Evolutionary conservation across 2,329 filamentous ascomycete genomes (phyloP), one percentile per base, ranked within the genome.

Genomic region (Aspergillus piperis): DNA sequence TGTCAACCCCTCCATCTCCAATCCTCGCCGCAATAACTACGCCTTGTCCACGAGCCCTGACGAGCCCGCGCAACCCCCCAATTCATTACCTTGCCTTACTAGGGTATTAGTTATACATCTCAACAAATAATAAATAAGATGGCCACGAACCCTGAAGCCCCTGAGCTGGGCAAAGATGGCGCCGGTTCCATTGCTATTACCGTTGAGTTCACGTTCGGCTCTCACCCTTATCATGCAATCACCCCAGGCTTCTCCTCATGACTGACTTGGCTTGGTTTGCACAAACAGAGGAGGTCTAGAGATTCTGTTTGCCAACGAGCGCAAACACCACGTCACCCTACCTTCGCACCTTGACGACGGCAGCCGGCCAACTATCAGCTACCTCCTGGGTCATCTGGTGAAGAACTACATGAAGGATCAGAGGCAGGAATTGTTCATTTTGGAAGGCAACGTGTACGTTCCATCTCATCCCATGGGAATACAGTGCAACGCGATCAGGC

Each of bases 301-400:
- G 79, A 90, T 96, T 80, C 88, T 99, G 66, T 99, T 99, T 79
- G 87, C 88, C 32, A 89, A 96, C 74, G 82, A 92, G 77, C 86
- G 89, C 58, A 89, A 87, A 68, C 90, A 94, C 74, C 79, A 82
- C 21, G 74, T 99, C 49, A 78, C 82, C 3, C 76, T 98, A 44
- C 91, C 94, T 19, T 78, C 84, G 30, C 82, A 73, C 58, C 84
- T 88, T 70, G 78, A 83, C 56, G 78, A 85, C 62, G 88, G 87
- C 52, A 79, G 81, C 59, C 82, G 86, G 8, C 80, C 87, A 56
- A 95, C 85, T 54, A 86, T 97, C 57, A 87, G 86, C 32, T 91
- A 84, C 73, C 84, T 99, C 58, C 89, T 98, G 66, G 78, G 85
- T 56, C 84, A 96, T 77, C 86, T 98, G 10, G 93, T 91, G 76